A percentile compares a stretch with the other conserved stretches of the same genome.
phyloP scores from a whole-genome alignment of 306 rosid genomes.

The Gillenia trifoliata region DNA sequence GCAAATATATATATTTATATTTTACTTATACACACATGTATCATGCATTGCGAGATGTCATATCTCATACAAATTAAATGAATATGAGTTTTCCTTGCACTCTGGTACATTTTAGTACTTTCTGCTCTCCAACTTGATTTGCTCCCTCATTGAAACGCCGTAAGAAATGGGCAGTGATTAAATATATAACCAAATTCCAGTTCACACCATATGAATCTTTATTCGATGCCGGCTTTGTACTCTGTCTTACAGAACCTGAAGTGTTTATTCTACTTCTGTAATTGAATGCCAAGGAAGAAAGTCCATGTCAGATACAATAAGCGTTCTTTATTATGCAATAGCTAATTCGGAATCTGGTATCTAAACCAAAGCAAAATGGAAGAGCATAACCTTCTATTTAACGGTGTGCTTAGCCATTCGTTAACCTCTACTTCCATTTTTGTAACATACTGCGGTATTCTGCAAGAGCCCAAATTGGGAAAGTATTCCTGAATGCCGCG shows the following conservation, averaged over 20 bases:
- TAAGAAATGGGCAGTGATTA: neutral
- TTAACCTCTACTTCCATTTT: neutral
- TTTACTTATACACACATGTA: neutral
- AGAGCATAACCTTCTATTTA: too few relatives aligned
- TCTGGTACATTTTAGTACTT: neutral
- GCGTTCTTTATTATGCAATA: too few relatives aligned
- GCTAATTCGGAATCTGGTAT: neutral
- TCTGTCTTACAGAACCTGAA: neutral
- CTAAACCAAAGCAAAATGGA: too few relatives aligned
- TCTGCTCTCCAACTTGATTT: neutral
- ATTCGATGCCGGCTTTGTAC: neutral
- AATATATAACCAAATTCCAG: neutral
- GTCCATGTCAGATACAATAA: too few relatives aligned
- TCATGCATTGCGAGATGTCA: neutral
- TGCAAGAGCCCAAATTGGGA: conserved; percentile 67
- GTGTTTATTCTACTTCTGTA: neutral
- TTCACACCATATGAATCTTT: neutral
- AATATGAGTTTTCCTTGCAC: neutral
- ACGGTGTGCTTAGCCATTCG: neutral
- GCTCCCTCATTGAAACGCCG: neutral
- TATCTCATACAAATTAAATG: neutral
- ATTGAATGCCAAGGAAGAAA: too few relatives aligned
- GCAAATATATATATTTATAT: neutral
- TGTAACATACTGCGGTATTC: conserved; percentile 44
- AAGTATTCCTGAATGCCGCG: conserved; percentile 52